phyloP scores from a whole-genome alignment of 2,329 filamentous ascomycete species.

The Chaetomium sp. region DNA sequence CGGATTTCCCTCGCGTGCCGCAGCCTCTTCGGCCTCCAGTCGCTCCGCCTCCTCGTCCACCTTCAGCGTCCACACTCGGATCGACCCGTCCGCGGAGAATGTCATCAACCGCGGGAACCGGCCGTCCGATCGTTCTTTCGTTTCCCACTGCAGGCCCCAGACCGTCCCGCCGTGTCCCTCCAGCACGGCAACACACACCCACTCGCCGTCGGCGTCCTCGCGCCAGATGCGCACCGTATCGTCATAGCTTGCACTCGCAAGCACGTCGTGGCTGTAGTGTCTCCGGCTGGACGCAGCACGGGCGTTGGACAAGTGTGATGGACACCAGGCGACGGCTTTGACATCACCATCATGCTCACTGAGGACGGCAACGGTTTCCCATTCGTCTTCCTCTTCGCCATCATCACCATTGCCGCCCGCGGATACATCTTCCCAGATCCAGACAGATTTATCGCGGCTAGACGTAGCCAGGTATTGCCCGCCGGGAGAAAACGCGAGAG shows the following conservation, averaged over 20 bases:
- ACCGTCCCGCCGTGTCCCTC: constrained; percentile 80
- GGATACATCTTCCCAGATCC: constrained; percentile 95
- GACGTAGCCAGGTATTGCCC: constrained; percentile 83
- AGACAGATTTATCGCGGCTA: constrained; percentile 86
- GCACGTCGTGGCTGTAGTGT: constrained; percentile 57
- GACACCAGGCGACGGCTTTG: constrained; percentile 90
- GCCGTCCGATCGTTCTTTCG: constrained; percentile 31
- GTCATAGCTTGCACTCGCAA: constrained; percentile 91
- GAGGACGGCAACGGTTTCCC: constrained; percentile 91
- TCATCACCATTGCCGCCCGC: constrained; percentile 41
- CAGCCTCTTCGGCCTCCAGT: constrained; percentile 28
- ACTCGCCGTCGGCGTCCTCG: constrained; percentile 83
- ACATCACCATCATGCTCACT: constrained; percentile 94
- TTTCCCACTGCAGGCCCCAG: constrained; percentile 77
- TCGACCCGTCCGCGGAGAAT: constrained; percentile 76
- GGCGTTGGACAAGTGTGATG: constrained; percentile 49
- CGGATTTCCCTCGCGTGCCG: constrained; percentile 21
- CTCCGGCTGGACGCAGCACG: constrained; percentile 24
- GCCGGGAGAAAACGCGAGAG: constrained; percentile 65
- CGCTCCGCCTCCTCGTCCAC: constrained; percentile 41
- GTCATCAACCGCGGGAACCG: constrained; percentile 62
- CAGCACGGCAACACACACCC: constrained; percentile 80
- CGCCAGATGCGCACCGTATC: constrained; percentile 84
- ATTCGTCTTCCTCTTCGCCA: constrained; percentile 90
- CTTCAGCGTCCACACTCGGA: constrained; percentile 71